Base-by-base conservation (phyloP, 2,329 filamentous ascomycete species). In the Sclerotiophoma versabilis region DNA sequence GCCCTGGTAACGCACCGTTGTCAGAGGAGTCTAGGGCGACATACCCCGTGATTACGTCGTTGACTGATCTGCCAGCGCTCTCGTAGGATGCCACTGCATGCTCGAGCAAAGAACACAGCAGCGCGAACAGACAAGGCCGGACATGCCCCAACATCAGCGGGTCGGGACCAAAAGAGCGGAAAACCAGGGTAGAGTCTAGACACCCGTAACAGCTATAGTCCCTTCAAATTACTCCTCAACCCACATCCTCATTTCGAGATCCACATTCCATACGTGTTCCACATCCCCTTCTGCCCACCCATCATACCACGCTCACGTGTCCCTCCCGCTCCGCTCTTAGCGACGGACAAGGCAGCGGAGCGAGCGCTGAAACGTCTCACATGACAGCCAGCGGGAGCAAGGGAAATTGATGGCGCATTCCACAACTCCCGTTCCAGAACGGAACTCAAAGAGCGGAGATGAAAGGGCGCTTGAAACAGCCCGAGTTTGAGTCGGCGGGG, bases 1-100 rank as follows among this genome's bases (percentile, higher is more conserved):
- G 91, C 50, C 87, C 88, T 14, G 91, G 90, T 11, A 95, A 95
- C 75, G 83, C 84, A 30, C 81, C 81, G 25, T 75, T 93, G 37
- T 61, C 63, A 1, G 57, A 62, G 15, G 66, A 65, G 14, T 58
- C 60, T 0, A 62, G 43, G 23, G 48, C 46, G 17, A 54, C 33
- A 5, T 75, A 69, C 34, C 42, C 64, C 8, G 63, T 73, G 17
- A 65, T 75, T 19, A 48, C 65, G 44, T 59, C 57, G 10, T 33
- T 75, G 59, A 69, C 80, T 71, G 68, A 84, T 75, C 38, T 73
- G 20, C 63, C 64, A 2, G 34, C 51, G 19, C 23, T 54, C 30
- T 30, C 25, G 12, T 48, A 48, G 42, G 26, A 14, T 4, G 2
- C 12, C 15, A 17, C 15, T 11, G 9, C 5, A 33, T 14, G 30